Base-by-base conservation (phyloP, 2,329 filamentous ascomycete species). In the Dendryphion nanum region DNA sequence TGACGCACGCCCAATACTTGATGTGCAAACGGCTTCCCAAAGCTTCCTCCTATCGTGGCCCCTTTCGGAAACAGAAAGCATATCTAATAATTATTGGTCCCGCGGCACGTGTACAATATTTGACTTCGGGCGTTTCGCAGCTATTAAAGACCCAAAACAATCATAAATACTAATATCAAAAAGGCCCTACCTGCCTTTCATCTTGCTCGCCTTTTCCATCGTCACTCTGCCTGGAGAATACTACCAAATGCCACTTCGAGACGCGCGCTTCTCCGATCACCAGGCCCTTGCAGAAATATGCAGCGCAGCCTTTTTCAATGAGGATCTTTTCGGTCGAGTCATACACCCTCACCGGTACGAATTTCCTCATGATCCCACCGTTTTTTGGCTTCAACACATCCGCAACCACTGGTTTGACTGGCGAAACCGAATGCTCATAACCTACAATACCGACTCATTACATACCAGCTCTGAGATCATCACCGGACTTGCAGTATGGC, bases 241-340 rank as follows among this genome's bases (percentile, higher is more conserved):
- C n/a, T n/a, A n/a, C n/a, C n/a, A 26, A 26, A 39, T 51, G 38
- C 33, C 48, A 17, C 37, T 51, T 31, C 46, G 50, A 4, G 21
- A 17, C 1, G 51, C 49, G 12, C 16, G 15, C 14, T 30, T 16
- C 32, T 30, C 35, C 16, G 51, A 54, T 16, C 35, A 44, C 17
- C 10, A 18, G 18, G 17, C 41, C 28, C 51, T 64, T 5, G 51
- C 33, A 6, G 26, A 20, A 14, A 31, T 61, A 29, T 50, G 48
- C 24, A 30, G 46, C 12, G 37, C 47, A 3, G 48, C 60, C 5
- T 64, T 59, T 37, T 61, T 57, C 40, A 43, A 60, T n/a, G 60
- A 64, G 33, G 42, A 52, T 18, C 48, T 60, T 15, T 57, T 54
- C 18, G 60, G 55, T 24, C 39, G 42, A 1, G 35, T 53, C 4